Evolutionary conservation across 495 filamentous ascomycete species (phyloP), one percentile per base, ranked within the genome.

Genomic region (Podospora tetraspora): DNA sequence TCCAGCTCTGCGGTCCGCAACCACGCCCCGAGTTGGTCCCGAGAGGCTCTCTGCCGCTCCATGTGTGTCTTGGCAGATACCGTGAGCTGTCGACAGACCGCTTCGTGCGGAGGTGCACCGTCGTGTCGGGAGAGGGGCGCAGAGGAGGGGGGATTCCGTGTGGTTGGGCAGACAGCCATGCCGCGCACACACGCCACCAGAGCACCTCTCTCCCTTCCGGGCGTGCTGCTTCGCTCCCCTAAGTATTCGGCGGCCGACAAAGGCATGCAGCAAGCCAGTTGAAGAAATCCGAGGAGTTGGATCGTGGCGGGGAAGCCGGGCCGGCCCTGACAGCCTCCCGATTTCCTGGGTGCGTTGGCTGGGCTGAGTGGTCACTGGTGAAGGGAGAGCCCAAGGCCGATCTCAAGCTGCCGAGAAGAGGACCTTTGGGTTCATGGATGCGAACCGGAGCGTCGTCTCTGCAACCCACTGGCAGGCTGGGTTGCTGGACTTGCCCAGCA

Each of bases 1-100:
- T 62, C 61, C 58, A 64, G 61, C 69, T 43, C 70, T 32, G 23
- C 65, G 67, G 63, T 59, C 52, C 57, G 63, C 27, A 66, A 37
- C 16, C 27, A 60, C 30, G 23, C 37, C 23, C 62, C 52, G 67
- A 43, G 62, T n/a, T 56, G 62, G 32, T 68, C 43, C 61, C 32
- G 32, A 22, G n/a, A 7, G n/a, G 23, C 34, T 34, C 24, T 21
- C 63, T 66, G 52, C 57, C 27, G n/a, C 13, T 43, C 63, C 63
- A 23, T 19, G 16, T 43, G 16, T 12, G 16, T 16, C 37, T 43
- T 43, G 37, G 37, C 43, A 13, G 23, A 24, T 59, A 27, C 57
- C 57, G 63, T 52, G 63, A 59, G 52, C 23, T 66, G 63, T 52
- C 43, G 43, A 56, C 57, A 37, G 56, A 57, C 52, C 24, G 30